Conservation (phyloP, 805 yeast species). For the Komagataella ulmi region DNA sequence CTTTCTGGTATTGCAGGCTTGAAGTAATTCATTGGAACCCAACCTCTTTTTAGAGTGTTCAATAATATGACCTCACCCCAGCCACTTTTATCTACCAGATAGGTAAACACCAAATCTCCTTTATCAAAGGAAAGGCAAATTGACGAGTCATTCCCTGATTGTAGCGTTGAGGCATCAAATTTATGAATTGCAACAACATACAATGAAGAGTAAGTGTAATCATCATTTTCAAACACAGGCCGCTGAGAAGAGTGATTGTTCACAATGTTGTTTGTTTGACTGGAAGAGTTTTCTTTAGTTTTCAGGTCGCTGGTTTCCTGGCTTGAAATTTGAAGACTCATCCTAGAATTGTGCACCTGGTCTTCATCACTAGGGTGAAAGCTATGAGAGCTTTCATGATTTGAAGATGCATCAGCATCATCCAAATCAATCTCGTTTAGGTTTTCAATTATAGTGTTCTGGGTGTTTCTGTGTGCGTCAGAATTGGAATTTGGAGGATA, state of each 20-base stretch:
- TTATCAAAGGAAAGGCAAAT: slow-evolving; percentile 63
- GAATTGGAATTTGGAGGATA: neutral
- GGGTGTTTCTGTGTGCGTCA: neutral
- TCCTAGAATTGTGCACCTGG: neutral
- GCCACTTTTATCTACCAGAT: slow-evolving; percentile 67
- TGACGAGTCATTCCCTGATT: slow-evolving; percentile 52
- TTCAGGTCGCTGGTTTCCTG: neutral
- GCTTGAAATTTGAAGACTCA: neutral
- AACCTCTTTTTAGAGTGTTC: slow-evolving; percentile 52
- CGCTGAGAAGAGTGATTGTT: neutral
- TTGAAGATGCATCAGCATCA: neutral
- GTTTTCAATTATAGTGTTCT: neutral
- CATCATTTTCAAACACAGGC: slow-evolving; percentile 6
- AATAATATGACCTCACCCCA: slow-evolving; percentile 80
- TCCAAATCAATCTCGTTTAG: neutral
- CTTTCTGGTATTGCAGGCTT: slow-evolving; percentile 19
- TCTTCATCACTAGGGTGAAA: neutral
- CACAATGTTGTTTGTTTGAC: neutral
- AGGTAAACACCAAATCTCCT: slow-evolving; percentile 65
- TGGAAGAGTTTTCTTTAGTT: neutral
- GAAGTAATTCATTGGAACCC: slow-evolving; percentile 82
- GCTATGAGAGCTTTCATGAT: neutral
- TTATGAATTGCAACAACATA: slow-evolving; percentile 21
- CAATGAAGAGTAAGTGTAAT: slow-evolving; percentile 13
- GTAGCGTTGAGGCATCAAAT: slow-evolving; percentile 30